A percentile compares a stretch with the other conserved stretches of the same genome.
Conservation (phyloP, 495 filamentous ascomycete species). For the Penicillium fimorum region DNA sequence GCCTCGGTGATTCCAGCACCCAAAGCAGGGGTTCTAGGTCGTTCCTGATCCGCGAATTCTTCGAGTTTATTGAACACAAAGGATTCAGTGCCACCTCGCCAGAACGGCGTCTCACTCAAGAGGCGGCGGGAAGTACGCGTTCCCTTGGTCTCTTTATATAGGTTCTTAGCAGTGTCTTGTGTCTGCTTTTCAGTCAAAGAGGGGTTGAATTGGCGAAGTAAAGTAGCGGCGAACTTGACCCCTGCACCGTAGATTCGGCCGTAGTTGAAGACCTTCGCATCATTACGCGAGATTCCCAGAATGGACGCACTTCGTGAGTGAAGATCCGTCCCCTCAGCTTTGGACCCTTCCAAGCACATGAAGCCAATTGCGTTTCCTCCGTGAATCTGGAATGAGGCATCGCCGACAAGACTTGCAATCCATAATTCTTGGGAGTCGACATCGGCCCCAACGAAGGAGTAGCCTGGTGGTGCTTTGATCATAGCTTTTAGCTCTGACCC, state of each 20-base stretch:
- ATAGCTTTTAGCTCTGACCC: conserved; percentile 97
- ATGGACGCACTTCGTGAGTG: conserved; percentile 93
- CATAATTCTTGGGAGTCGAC: conserved; percentile 99
- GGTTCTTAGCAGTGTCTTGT: conserved; percentile 65
- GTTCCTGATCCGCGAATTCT: conserved; percentile 93
- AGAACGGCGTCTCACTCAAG: conserved; percentile 75
- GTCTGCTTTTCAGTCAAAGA: conserved; percentile 73
- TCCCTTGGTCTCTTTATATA: conserved; percentile 91
- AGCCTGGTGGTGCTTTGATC: conserved; percentile 87
- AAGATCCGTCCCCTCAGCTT: conserved; percentile 87
- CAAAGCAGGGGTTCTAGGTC: conserved; percentile 87
- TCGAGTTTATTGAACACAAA: conserved; percentile 98
- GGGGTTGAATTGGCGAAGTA: conserved; percentile 92
- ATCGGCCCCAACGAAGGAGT: conserved; percentile 93
- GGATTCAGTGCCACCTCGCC: conserved; percentile 94
- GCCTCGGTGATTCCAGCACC: conserved; percentile 97
- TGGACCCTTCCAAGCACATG: conserved; percentile 97
- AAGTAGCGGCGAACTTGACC: conserved; percentile 83
- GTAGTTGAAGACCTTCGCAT: conserved; percentile 98
- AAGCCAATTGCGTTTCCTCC: conserved; percentile 97
- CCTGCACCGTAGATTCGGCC: conserved; percentile 97
- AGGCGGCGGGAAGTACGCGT: conserved; percentile 67
- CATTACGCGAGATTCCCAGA: conserved; percentile 86
- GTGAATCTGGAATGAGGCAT: conserved; percentile 89
- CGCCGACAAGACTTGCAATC: conserved; percentile 95